Evolutionary conservation across 1,284 basidiomycete species (phyloP), one percentile per base, ranked within the genome.

Genomic region (Puccinia horiana): DNA sequence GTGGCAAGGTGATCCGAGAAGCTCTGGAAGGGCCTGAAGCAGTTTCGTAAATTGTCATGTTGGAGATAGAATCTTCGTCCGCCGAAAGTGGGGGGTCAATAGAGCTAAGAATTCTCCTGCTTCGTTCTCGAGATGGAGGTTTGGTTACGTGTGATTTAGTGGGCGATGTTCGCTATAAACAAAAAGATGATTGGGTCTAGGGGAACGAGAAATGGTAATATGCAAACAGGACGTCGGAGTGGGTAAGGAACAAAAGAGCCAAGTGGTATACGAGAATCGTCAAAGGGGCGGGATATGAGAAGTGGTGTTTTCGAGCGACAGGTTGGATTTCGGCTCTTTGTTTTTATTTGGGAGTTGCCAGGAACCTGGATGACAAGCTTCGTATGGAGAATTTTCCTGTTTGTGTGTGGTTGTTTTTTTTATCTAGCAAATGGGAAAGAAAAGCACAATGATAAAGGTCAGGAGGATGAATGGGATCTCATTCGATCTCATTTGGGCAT

Each of bases 391-490:
- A 65, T 37, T 35, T 4, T 35, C 58, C n/a, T 40, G 61, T 65
- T 56, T 65, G 18, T 65, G 16, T 65, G 3, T 2, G n/a, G n/a
- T n/a, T n/a, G n/a, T n/a, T n/a, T 16, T 49, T 70, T n/a, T 26
- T 47, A 3, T 23, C 29, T 44, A 29, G 20, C 65, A 69, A 69
- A 69, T 3, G 49, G n/a, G 69, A 70, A 70, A 52, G 69, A 70
- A 70, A 70, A 52, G 44, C 42, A 70, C 69, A 70, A 49, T 44
- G 42, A 70, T 47, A 70, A 70, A 52, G 69, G 69, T 47, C 42
- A 70, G 69, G 69, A 70, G n/a, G 47, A 52, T 70, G 69, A 70
- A 70, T 49, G 69, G 69, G 69, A 70, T 70, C 69, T 70, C 69
- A 70, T 70, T 35, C 14, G 69, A 70, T 70, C 47, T 70, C 16